Conservation (phyloP, 2,329 filamentous ascomycete species). For the Beauveria medogensis region DNA sequence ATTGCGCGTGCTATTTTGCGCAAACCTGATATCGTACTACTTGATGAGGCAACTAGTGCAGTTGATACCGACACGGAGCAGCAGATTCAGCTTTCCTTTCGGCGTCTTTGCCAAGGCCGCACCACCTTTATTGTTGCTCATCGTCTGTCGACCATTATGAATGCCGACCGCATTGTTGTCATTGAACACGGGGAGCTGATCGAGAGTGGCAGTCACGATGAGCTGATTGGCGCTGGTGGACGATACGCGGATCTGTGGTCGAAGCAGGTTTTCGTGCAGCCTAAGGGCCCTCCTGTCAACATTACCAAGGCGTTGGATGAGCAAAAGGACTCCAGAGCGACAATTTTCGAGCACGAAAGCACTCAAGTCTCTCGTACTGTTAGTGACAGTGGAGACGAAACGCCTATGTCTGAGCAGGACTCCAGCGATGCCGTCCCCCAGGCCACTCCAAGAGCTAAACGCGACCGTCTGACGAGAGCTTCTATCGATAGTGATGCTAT, state of each 20-base stretch:
- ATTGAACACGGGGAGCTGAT: slow-evolving; percentile 53
- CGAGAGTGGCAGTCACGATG: slow-evolving; percentile 55
- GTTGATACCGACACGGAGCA: slow-evolving; percentile 64
- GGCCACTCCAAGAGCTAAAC: slow-evolving; percentile 22
- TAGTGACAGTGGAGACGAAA: slow-evolving; percentile 11
- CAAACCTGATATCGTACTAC: slow-evolving; percentile 63
- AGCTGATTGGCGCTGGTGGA: slow-evolving; percentile 48
- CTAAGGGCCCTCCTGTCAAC: background rate
- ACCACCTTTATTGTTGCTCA: slow-evolving; percentile 64
- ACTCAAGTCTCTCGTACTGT: slow-evolving; percentile 9
- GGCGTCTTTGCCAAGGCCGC: slow-evolving; percentile 48
- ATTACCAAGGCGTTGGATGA: slow-evolving; percentile 7
- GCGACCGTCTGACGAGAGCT: background rate
- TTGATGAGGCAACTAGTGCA: slow-evolving; percentile 73
- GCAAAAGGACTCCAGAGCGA: background rate
- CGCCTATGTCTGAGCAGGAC: slow-evolving; percentile 9
- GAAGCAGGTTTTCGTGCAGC: slow-evolving; percentile 43
- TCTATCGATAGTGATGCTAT: slow-evolving; percentile 5
- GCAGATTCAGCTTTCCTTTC: slow-evolving; percentile 56
- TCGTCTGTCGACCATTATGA: slow-evolving; percentile 62
- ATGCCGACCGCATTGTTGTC: slow-evolving; percentile 60
- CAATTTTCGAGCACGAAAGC: slow-evolving; percentile 7
- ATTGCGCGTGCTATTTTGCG: slow-evolving; percentile 67
- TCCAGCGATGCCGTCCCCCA: slow-evolving; percentile 1
- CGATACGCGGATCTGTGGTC: slow-evolving; percentile 59